These are phyloP conservation scores for Alloteropsis angusta DNA, from an alignment of 202 grass and related monocot species.

Conservation along the genomic window DNA sequence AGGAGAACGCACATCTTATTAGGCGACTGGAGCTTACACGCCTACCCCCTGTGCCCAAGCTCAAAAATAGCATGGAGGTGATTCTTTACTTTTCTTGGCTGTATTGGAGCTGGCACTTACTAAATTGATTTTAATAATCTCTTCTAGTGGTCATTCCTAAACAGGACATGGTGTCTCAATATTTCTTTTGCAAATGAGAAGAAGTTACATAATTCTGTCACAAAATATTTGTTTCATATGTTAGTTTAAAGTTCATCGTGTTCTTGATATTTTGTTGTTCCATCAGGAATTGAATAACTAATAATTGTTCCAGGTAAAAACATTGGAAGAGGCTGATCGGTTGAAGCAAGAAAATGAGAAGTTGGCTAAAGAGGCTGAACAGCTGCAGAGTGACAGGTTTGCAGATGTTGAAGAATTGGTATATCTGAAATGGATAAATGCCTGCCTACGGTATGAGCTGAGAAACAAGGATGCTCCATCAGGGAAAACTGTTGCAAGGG, in stretches of 20 bases:
- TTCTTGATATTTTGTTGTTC: constrained; percentile 16
- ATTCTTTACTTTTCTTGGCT: constrained; percentile 28
- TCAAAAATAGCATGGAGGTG: constrained; percentile 51
- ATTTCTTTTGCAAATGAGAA: constrained; percentile 18
- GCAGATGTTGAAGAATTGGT: constrained; percentile 91
- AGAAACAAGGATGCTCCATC: constrained; percentile 54
- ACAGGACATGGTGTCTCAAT: background rate
- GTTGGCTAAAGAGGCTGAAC: constrained; percentile 64
- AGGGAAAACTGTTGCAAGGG: constrained; percentile 63
- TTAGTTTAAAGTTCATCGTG: constrained; percentile 13
- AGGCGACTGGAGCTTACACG: constrained; percentile 43
- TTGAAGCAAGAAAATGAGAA: constrained; percentile 66
- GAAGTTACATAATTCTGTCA: constrained; percentile 9
- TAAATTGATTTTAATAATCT: constrained; percentile 20
- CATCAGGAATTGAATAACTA: constrained; percentile 21
- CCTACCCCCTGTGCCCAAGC: constrained; percentile 37
- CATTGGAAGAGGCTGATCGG: constrained; percentile 45
- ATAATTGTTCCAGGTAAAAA: constrained; percentile 53
- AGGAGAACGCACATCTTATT: constrained; percentile 61
- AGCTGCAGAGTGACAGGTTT: constrained; percentile 62
- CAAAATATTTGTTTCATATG: constrained; percentile 5
- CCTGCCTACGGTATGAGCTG: constrained; percentile 87
- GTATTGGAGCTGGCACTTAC: constrained; percentile 25
- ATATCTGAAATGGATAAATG: constrained; percentile 97
- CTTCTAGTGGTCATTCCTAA: constrained; percentile 3